Evolutionary conservation across 768 basidiomycete species (phyloP).

Genomic region (Suillus decipiens): DNA sequence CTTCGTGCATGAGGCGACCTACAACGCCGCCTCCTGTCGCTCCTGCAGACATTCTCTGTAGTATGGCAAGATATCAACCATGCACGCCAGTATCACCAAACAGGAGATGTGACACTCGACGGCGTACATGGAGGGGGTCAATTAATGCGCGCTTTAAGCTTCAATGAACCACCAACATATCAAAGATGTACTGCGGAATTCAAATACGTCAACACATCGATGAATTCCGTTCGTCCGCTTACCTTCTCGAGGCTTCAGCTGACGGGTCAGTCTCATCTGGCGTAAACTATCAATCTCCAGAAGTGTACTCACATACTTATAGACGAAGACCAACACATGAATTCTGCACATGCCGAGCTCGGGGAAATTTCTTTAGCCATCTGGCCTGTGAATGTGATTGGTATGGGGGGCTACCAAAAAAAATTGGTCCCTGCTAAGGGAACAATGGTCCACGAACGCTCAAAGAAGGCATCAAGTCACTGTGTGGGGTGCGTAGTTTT

Average conservation of each 20-base stretch:
- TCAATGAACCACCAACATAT: neutral
- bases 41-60: conserved; percentile 11
- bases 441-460: conserved; percentile 14
- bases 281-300: neutral
- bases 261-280: conserved; percentile 8
- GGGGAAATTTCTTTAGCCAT: conserved; percentile 14
- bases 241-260: conserved; percentile 14
- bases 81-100: conserved; percentile 4
- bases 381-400: conserved; percentile 8
- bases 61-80: conserved; percentile 12
- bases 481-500: conserved; percentile 10
- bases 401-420: neutral
- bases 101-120: conserved; percentile 8
- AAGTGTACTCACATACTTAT: neutral
- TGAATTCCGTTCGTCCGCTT: conserved; percentile 7
- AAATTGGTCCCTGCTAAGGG: neutral
- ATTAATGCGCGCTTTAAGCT: neutral
- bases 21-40: conserved; percentile 6
- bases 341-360: conserved; percentile 11
- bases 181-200: neutral
- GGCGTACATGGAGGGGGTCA: conserved; percentile 6
- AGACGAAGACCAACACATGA: conserved; percentile 14
- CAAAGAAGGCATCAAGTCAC: conserved; percentile 16
- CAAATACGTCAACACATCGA: conserved; percentile 5
- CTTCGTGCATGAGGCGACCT: neutral